phyloP scores from a whole-genome alignment of 495 filamentous ascomycete species.

The Pyrenula massariospora region DNA sequence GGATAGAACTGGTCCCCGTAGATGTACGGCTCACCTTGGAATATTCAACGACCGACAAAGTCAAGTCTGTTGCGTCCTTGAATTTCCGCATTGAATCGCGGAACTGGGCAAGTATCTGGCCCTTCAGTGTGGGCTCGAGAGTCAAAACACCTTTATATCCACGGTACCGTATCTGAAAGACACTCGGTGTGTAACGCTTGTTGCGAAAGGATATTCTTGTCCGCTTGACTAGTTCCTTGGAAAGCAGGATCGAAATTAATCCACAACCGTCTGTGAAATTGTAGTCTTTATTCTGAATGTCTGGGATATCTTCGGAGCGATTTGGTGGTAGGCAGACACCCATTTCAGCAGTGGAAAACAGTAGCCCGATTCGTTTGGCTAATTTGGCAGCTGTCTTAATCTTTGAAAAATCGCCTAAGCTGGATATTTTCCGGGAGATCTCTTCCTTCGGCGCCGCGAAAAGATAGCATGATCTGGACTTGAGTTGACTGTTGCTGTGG shows the following conservation, averaged over 20 bases:
- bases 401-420: conserved; percentile 34
- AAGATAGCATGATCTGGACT: conserved; percentile 35
- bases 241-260: conserved; percentile 25
- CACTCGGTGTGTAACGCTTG: conserved; percentile 31
- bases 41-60: conserved; percentile 34
- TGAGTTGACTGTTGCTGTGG: conserved; percentile 41
- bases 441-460: conserved; percentile 25
- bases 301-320: conserved; percentile 33
- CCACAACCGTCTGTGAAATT: conserved; percentile 41
- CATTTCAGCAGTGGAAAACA: conserved; percentile 31
- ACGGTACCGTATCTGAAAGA: conserved; percentile 37
- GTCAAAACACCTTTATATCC: conserved; percentile 41
- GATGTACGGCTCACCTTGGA: conserved; percentile 22
- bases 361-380: conserved; percentile 35
- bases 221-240: conserved; percentile 20
- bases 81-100: conserved; percentile 43
- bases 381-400: conserved; percentile 41
- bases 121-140: conserved; percentile 25
- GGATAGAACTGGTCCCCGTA: background rate
- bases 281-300: conserved; percentile 29
- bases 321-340: conserved; percentile 22
- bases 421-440: conserved; percentile 23
- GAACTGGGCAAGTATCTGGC: conserved; percentile 23
- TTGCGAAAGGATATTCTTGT: conserved; percentile 27
- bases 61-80: conserved; percentile 25